Evolutionary conservation across 495 filamentous ascomycete species (phyloP).

Genomic region (Wilcoxina mikolae): DNA sequence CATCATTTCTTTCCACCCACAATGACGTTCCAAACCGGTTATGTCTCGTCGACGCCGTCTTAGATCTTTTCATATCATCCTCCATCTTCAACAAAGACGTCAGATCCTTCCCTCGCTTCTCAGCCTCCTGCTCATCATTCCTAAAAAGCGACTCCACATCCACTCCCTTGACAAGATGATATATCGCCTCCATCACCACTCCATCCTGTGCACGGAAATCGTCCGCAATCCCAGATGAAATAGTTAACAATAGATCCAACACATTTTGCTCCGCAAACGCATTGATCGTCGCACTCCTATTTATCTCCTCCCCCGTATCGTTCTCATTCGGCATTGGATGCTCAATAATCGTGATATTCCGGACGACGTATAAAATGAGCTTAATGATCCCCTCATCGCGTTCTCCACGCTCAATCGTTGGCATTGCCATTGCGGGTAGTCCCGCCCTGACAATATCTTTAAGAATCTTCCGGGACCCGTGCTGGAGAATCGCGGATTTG

Average conservation of each 20-base stretch:
- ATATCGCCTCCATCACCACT: constrained; percentile 73
- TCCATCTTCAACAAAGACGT: constrained; percentile 61
- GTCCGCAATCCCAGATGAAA: constrained; percentile 80
- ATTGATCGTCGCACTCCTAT: constrained; percentile 72
- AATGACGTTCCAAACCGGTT: constrained; percentile 94
- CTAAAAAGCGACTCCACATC: constrained; percentile 78
- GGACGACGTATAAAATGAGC: constrained; percentile 70
- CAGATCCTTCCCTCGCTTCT: constrained; percentile 58
- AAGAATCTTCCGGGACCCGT: constrained; percentile 59
- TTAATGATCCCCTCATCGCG: constrained; percentile 91
- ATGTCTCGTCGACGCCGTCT: constrained; percentile 72
- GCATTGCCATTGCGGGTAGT: constrained; percentile 72
- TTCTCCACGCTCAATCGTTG: constrained; percentile 55
- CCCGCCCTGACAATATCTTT: constrained; percentile 63
- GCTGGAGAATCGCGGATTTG: constrained; percentile 73
- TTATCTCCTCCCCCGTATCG: constrained; percentile 50
- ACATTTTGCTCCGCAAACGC: constrained; percentile 83
- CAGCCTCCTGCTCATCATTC: constrained; percentile 51
- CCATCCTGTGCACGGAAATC: constrained; percentile 78
- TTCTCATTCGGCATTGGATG: constrained; percentile 47
- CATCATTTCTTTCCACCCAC: constrained; percentile 81
- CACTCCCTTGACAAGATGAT: constrained; percentile 80
- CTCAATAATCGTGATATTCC: constrained; percentile 75
- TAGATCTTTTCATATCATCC: constrained; percentile 64
- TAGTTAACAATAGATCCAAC: constrained; percentile 63